Conservation (phyloP, 2,329 filamentous ascomycete species). For the Hypoxylon sp. region DNA sequence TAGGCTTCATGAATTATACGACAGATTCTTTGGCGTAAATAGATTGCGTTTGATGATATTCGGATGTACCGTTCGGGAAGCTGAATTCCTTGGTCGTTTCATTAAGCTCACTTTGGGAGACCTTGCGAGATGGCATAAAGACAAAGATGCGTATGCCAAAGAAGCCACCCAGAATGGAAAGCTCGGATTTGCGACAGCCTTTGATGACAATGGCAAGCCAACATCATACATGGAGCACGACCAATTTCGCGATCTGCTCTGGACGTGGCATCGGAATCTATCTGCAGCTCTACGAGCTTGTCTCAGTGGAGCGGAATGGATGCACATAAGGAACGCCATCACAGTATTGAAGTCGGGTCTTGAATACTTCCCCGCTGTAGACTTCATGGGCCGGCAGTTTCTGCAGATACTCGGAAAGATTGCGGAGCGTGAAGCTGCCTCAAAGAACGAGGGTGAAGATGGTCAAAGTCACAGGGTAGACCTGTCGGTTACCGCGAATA, state of each 20-base stretch:
- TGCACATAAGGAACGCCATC: conserved; percentile 97
- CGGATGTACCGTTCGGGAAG: conserved; percentile 89
- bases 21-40: conserved; percentile 87
- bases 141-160: conserved; percentile 82
- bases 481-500: conserved; percentile 80
- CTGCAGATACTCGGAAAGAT: conserved; percentile 76
- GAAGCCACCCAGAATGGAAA: conserved; percentile 77
- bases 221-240: conserved; percentile 84
- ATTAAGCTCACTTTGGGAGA: conserved; percentile 86
- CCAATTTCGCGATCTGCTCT: conserved; percentile 86
- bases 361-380: conserved; percentile 87
- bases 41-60: conserved; percentile 87
- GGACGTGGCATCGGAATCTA: conserved; percentile 90
- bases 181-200: conserved; percentile 82
- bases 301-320: conserved; percentile 88
- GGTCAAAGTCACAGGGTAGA: conserved; percentile 77
- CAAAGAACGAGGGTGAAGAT: conserved; percentile 63
- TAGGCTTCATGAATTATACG: conserved; percentile 85
- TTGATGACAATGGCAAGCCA: conserved; percentile 80
- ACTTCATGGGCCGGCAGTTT: conserved; percentile 84
- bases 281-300: conserved; percentile 85
- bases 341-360: conserved; percentile 86
- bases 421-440: conserved; percentile 70
- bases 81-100: conserved; percentile 93
- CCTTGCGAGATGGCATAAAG: conserved; percentile 85